Base-by-base conservation (phyloP, 352 stramenopile genomes). In the Pythium utonaiense region DNA sequence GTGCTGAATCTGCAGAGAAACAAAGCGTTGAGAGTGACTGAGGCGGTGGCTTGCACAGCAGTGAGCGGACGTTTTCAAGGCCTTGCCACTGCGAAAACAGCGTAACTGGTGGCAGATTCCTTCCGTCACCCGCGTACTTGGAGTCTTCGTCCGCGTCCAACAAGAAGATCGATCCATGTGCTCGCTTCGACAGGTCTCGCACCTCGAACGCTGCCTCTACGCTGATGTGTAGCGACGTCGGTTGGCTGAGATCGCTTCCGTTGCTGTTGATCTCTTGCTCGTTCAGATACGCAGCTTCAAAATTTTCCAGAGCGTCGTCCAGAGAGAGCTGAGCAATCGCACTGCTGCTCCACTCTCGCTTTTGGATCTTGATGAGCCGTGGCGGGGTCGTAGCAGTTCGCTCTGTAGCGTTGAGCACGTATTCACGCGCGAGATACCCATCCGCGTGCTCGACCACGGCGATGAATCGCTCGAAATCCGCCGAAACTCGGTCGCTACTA, bases 1-100 rank as follows among this genome's bases (percentile, higher is more conserved):
- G 19, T 25, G 16, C 40, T 6, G 40, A 47, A 6, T 25, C 40
- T 27, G 40, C 7, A 19, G 59, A 61, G 33, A 73, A 60, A 28
- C 60, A 68, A 2, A 69, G 40, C 22, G 44, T 53, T 14, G 55
- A 62, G 3, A 31, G 14, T 2, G 53, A 59, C 24, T 69, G 66
- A 13, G 64, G 59, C 12, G 66, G 60, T 17, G 66, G 66, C 27
- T 69, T 69, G 38, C 60, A 68, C 13, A 63, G n/a, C 12, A 73
- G 40, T 6, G 66, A 63, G 8, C 61, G 66, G 2, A 73, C 52
- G 33, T 73, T 73, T 25, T 73, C 66, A 34, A 73, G 48, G 3
- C 66, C 66, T 16, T 49, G 36, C 66, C 66, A 73, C 21, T 57
- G 22, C 1, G 59, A 67, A 17, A 68, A 57, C 27, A 71, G 24